Evolutionary conservation across 306 rosid genomes (phyloP).

Genomic region (Medicago truncatula): MtrunA17r5.0-ANR NC_053045.1:49756001-49756500

Average conservation of each 20-base stretch:
- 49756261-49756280: background rate
- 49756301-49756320: too few relatives aligned
- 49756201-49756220: background rate
- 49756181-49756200: background rate
- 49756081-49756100: background rate
- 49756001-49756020: too few relatives aligned
- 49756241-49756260: background rate
- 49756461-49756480: too few relatives aligned
- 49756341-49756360: constrained; percentile 1
- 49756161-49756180: too few relatives aligned
- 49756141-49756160: background rate
- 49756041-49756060: too few relatives aligned
- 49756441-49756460: too few relatives aligned
- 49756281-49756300: background rate
- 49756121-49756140: background rate
- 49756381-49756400: constrained; percentile 38
- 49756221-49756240: background rate
- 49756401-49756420: too few relatives aligned
- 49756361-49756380: constrained; percentile 22
- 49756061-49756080: constrained; percentile 1
- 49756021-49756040: too few relatives aligned
- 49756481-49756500: too few relatives aligned
- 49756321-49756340: background rate
- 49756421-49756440: too few relatives aligned
- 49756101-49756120: background rate